phyloP scores from a whole-genome alignment of 2,329 filamentous ascomycete species.

The Albophoma yamanashiensis region DNA sequence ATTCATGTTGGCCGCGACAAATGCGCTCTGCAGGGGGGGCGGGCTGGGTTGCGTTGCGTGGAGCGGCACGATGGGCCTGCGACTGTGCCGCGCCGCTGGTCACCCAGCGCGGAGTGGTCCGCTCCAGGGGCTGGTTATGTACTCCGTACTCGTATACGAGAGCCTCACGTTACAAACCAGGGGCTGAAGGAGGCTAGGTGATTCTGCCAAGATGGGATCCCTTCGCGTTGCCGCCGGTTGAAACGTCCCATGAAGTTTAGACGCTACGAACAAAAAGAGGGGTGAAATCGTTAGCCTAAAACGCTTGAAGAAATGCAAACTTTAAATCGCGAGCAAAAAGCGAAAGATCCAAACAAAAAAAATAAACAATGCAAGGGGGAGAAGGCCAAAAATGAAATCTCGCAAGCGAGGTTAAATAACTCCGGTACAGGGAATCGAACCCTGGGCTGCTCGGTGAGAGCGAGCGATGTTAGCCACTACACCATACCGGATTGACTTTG shows the following conservation, averaged over 20 bases:
- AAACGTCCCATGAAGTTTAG: neutral
- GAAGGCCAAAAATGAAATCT: neutral
- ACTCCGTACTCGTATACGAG: neutral
- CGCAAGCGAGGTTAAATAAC: neutral
- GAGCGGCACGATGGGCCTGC: too few relatives aligned
- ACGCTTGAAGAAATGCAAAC: neutral
- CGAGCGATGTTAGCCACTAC: slow-evolving; percentile 26
- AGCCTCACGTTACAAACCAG: neutral
- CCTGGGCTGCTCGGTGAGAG: slow-evolving; percentile 25
- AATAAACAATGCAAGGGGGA: neutral
- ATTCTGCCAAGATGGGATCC: neutral
- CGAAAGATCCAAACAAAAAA: neutral
- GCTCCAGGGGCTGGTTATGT: neutral
- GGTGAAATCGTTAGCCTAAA: neutral
- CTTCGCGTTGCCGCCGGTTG: neutral
- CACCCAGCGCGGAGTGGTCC: neutral
- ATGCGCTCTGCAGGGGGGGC: neutral
- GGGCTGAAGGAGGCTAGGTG: neutral
- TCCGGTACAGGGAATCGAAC: slow-evolving; percentile 25
- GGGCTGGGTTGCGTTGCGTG: too few relatives aligned
- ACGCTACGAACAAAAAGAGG: neutral
- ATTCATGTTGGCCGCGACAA: neutral
- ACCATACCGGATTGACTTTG: slow-evolving; percentile 19
- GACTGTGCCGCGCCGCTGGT: neutral
- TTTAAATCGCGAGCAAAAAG: neutral